Percentiles rank a stretch among this genome's conserved stretches.
Evolutionary conservation across 1,139 yeast species (phyloP).

Genomic region (Debaryomyces psychrophilus): DNA sequence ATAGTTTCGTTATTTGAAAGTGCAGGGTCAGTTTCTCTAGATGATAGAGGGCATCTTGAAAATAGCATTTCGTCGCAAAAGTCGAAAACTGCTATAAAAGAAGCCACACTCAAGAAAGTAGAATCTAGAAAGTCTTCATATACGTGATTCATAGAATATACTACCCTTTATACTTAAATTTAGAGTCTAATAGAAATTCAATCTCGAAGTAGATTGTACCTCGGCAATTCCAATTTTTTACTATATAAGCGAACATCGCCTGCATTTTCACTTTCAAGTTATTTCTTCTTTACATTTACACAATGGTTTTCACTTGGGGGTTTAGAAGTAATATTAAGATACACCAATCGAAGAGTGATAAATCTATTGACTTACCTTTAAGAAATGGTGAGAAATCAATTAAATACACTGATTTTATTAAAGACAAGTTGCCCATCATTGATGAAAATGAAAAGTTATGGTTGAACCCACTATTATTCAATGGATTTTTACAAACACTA

Average conservation of each 20-base stretch:
- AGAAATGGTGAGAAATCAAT: slow-evolving; percentile 19
- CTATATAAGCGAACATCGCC: background rate
- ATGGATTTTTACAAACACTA: slow-evolving; percentile 77
- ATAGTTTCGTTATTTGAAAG: slow-evolving; percentile 71
- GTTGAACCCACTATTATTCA: slow-evolving; percentile 66
- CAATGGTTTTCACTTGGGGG: slow-evolving; percentile 34
- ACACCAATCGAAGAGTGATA: slow-evolving; percentile 26
- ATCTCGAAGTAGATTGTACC: background rate
- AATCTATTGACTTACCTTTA: slow-evolving; percentile 23
- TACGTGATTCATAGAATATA: background rate
- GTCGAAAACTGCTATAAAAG: slow-evolving; percentile 44
- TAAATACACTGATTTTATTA: slow-evolving; percentile 29
- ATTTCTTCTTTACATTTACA: background rate
- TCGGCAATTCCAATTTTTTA: background rate
- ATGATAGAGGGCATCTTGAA: slow-evolving; percentile 69
- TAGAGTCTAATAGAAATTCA: slow-evolving; percentile 1
- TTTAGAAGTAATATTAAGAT: slow-evolving; percentile 40
- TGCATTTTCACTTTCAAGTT: background rate
- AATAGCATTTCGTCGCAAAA: slow-evolving; percentile 49
- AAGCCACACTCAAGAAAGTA: slow-evolving; percentile 31
- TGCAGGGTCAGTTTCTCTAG: slow-evolving; percentile 73
- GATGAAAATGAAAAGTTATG: slow-evolving; percentile 45
- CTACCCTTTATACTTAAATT: background rate
- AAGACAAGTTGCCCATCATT: slow-evolving; percentile 26
- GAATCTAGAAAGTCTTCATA: background rate